These are phyloP conservation scores for Aspergillus olivimuriae DNA, from an alignment of 495 filamentous ascomycete species.

Conservation along the genomic window DNA sequence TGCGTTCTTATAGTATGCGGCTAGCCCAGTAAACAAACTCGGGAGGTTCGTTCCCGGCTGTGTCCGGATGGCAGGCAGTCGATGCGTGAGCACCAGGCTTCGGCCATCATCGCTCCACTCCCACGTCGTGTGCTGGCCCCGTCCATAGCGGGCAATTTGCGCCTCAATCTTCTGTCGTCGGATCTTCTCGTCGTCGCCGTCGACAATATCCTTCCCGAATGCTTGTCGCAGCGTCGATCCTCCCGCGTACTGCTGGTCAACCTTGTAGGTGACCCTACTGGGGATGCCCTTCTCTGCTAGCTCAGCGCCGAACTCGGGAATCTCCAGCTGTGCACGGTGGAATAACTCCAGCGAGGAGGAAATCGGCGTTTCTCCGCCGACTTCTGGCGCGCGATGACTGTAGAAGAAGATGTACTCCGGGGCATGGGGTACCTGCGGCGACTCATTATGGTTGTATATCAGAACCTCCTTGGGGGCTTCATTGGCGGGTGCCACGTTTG, in stretches of 20 bases:
- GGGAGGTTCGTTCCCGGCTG: constrained; percentile 44
- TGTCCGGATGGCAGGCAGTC: constrained; percentile 40
- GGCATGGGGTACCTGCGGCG: constrained; percentile 45
- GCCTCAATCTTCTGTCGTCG: constrained; percentile 40
- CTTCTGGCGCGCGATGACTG: constrained; percentile 23
- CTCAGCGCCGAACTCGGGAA: constrained; percentile 42
- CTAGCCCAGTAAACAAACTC: constrained; percentile 46
- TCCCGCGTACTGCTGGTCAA: constrained; percentile 36
- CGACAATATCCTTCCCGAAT: constrained; percentile 44
- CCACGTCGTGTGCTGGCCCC: constrained; percentile 35
- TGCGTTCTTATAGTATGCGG: constrained; percentile 38
- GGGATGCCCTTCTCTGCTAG: constrained; percentile 41
- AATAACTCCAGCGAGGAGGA: constrained; percentile 48
- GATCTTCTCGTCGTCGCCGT: constrained; percentile 39
- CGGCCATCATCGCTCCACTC: constrained; percentile 41
- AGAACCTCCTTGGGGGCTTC: constrained; percentile 44
- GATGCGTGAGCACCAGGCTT: constrained; percentile 32
- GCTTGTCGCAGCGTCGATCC: constrained; percentile 47
- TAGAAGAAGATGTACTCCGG: constrained; percentile 51
- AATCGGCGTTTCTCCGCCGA: constrained; percentile 47
- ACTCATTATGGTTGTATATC: constrained; percentile 52
- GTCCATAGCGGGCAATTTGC: constrained; percentile 40
- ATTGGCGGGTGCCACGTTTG: constrained; percentile 48
- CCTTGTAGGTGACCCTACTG: constrained; percentile 39
- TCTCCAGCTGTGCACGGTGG: constrained; percentile 35